Percentiles rank a stretch among this genome's conserved stretches.
phyloP scores from a whole-genome alignment of 345 rosid genomes.

The Rhizophora apiculata region DNA sequence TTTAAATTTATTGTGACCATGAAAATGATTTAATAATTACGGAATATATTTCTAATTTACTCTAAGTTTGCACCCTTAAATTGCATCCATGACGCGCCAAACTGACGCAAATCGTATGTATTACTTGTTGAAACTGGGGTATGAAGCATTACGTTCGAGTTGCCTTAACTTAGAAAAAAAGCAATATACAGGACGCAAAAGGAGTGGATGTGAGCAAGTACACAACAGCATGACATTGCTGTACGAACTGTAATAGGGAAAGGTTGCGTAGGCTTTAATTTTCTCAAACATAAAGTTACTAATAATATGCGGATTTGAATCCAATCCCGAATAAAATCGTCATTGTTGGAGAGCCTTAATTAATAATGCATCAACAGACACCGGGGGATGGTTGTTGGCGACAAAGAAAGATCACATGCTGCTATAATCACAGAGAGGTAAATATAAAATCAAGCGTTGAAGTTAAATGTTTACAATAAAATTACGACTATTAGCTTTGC shows the following conservation, averaged over 20 bases:
- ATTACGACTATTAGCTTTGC: conserved; percentile 1
- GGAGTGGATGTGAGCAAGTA: conserved; percentile 14
- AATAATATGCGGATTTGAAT: conserved; percentile 2
- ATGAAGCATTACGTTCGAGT: neutral
- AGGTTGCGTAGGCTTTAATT: conserved; percentile 45
- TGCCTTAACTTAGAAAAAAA: conserved; percentile 49
- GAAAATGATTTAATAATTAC: too few species aligned
- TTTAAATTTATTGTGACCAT: too few species aligned
- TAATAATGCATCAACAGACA: conserved; percentile 19
- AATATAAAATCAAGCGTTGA: neutral
- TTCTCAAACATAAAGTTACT: conserved; percentile 45
- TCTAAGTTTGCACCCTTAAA: too few species aligned
- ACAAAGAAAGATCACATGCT: conserved; percentile 21
- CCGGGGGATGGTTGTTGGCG: conserved; percentile 20
- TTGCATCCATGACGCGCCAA: neutral
- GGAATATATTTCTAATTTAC: too few species aligned
- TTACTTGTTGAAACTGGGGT: neutral
- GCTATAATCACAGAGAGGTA: neutral
- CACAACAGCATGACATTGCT: conserved; percentile 1
- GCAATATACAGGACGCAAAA: conserved; percentile 24
- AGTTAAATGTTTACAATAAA: neutral
- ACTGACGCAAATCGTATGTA: neutral
- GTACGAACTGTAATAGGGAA: neutral
- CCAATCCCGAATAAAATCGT: neutral
- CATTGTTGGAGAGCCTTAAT: conserved; percentile 17